Conservation (phyloP, 768 basidiomycete species). For the Hypsizygus marmoreus region DNA sequence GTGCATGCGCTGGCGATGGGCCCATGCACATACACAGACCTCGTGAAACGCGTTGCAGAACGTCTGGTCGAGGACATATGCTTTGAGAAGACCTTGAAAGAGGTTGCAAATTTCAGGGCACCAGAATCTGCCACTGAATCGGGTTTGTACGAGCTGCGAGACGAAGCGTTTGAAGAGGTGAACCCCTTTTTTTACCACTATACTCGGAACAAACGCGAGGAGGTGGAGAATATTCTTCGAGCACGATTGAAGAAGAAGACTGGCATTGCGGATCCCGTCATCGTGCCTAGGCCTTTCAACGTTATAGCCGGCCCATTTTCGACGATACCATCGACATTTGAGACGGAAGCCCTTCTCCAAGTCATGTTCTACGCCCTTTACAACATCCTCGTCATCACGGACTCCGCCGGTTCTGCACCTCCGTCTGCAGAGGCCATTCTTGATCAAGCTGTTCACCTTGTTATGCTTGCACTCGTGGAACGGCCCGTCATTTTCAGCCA, state of each 20-base stretch:
- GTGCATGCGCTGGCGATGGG: slow-evolving; percentile 89
- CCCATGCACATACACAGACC: slow-evolving; percentile 86
- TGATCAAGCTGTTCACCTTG: slow-evolving; percentile 84
- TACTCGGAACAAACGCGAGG: slow-evolving; percentile 89
- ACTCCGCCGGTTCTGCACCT: slow-evolving; percentile 58
- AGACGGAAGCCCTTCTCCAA: slow-evolving; percentile 72
- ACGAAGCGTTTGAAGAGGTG: slow-evolving; percentile 81
- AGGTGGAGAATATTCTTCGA: slow-evolving; percentile 78
- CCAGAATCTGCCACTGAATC: slow-evolving; percentile 79
- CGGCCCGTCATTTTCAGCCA: slow-evolving; percentile 61
- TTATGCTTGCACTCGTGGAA: slow-evolving; percentile 84
- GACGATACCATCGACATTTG: slow-evolving; percentile 61
- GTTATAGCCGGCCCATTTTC: slow-evolving; percentile 72
- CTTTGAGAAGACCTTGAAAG: slow-evolving; percentile 76
- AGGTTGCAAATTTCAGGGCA: slow-evolving; percentile 80
- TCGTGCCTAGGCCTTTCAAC: slow-evolving; percentile 71
- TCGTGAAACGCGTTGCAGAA: slow-evolving; percentile 90
- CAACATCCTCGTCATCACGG: slow-evolving; percentile 71
- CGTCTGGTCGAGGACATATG: slow-evolving; percentile 80
- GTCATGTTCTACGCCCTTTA: slow-evolving; percentile 81
- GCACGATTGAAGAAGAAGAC: slow-evolving; percentile 67
- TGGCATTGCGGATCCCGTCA: slow-evolving; percentile 63
- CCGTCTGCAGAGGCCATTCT: slow-evolving; percentile 87
- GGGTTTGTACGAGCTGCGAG: slow-evolving; percentile 87
- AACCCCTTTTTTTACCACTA: slow-evolving; percentile 98